Evolutionary conservation across 495 filamentous ascomycete genomes (phyloP), one percentile per base, ranked within the genome.

Genomic region (Penicillium subrubescens): DNA sequence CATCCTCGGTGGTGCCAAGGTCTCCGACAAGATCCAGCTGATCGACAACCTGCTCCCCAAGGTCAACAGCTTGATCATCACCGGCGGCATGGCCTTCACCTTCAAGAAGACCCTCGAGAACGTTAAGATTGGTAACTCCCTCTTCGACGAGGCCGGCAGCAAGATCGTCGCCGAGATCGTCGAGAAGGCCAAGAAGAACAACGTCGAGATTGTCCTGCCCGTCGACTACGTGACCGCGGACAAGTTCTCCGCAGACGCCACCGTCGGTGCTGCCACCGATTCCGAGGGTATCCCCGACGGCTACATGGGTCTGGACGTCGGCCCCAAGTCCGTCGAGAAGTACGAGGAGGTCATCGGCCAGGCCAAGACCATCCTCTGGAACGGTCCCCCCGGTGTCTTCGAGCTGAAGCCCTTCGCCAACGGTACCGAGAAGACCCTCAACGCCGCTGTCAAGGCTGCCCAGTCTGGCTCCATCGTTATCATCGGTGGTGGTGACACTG

Each of bases 41-140:
- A 98, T 99, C 74, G 94, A 99, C 81, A 99, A 98, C 85, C 84
- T 99, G 55, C 89, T 99, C 53, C 89, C 91, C 75, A 99, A 99
- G 86, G 92, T 99, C 70, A 85, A 99, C 85, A 94, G 88, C 77
- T 87, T 99, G 67, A 90, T 98, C 79, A 92, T 99, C 83, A 96
- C 94, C 73, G 95, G 95, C 67, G 95, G 90, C 67, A 99, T 99
- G 95, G 93, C 95, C 33, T 99, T 97, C 87, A 99, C 95, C 64
- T 98, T 99, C 88, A 98, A 98, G 89, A 99, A 99, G 87, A 94
- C 93, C 43, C 84, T 98, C 43, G 88, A 97, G 80, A 82, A 84
- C 72, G 88, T 99, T 59, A 85, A 88, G 81, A 99, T 99, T 68
- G 95, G 95, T 55, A 92, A 88, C 84, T 91, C 87, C 48, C 85